These are phyloP conservation scores for Ceratocystis lukuohia DNA, from an alignment of 2,329 filamentous ascomycete genomes.

Conservation along the genomic window DNA sequence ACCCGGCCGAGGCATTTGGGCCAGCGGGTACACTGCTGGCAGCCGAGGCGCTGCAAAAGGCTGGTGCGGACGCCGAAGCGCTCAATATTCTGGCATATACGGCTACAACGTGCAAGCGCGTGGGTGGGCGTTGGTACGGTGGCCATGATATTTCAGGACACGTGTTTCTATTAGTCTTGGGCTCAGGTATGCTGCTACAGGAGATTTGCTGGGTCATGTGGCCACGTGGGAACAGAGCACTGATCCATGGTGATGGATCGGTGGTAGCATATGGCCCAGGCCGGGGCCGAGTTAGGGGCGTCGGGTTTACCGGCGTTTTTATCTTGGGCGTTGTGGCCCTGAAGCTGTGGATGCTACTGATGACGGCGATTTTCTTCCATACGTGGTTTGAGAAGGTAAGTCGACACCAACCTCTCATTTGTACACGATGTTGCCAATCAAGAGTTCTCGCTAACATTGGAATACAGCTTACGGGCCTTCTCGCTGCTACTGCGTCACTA, in stretches of 20 bases:
- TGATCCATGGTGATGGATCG: conserved; percentile 54
- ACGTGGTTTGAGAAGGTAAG: conserved; percentile 93
- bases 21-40: conserved; percentile 8
- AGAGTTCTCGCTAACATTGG: conserved; percentile 21
- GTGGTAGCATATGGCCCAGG: conserved; percentile 37
- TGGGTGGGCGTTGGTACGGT: conserved; percentile 76
- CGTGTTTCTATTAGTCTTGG: conserved; percentile 80
- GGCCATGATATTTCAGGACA: conserved; percentile 94
- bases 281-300: conserved; percentile 31
- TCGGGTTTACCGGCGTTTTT: conserved; percentile 37
- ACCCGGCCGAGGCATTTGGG: conserved; percentile 34
- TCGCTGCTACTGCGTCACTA: conserved; percentile 35
- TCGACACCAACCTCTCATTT: conserved; percentile 4
- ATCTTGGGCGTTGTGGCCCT: conserved; percentile 52
- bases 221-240: conserved; percentile 48
- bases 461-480: conserved; percentile 38
- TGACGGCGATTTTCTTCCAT: conserved; percentile 98
- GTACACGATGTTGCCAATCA: neutral
- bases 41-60: neutral
- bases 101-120: conserved; percentile 65
- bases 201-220: conserved; percentile 54
- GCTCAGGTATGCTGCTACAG: conserved; percentile 66
- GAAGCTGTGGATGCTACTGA: conserved; percentile 90
- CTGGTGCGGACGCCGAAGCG: neutral
- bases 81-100: conserved; percentile 40